These are phyloP conservation scores for Elsinoe batatas DNA, from an alignment of 2,329 filamentous ascomycete genomes.

Conservation along the genomic window DNA sequence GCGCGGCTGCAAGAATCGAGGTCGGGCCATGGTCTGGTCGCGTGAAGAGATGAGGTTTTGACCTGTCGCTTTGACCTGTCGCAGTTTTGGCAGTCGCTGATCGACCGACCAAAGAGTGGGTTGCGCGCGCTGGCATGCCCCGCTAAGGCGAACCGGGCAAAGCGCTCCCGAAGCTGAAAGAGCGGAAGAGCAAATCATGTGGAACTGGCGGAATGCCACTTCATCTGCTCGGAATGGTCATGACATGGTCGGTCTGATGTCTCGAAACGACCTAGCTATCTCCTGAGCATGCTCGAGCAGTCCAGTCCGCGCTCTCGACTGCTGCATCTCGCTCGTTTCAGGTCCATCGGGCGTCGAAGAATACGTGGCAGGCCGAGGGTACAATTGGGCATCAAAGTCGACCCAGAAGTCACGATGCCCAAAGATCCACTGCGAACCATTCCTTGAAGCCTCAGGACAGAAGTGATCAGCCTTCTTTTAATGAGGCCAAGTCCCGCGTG, in stretches of 20 bases:
- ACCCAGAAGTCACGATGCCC: conserved; percentile 5
- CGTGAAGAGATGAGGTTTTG: conserved; percentile 8
- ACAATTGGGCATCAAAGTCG: conserved; percentile 4
- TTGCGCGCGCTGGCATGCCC: conserved; percentile 1
- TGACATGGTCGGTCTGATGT: background rate
- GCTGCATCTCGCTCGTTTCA: background rate
- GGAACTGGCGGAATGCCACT: background rate
- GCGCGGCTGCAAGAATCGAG: background rate
- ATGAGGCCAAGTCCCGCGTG: background rate
- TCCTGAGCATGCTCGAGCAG: background rate
- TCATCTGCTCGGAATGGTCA: background rate
- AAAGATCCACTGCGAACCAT: conserved; percentile 11
- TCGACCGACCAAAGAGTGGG: background rate
- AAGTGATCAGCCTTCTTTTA: conserved; percentile 4
- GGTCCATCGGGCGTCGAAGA: background rate
- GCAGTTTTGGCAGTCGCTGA: background rate
- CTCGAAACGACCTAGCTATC: background rate
- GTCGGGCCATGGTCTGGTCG: conserved; percentile 1
- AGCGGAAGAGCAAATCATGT: background rate
- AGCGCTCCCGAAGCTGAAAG: conserved; percentile 1
- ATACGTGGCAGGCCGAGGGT: conserved; percentile 6
- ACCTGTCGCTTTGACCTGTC: background rate
- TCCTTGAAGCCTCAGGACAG: conserved; percentile 3
- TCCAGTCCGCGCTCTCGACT: background rate
- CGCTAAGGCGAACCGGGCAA: background rate